Conservation (phyloP, 805 yeast species). For the Metschnikowia arizonensis region DNA sequence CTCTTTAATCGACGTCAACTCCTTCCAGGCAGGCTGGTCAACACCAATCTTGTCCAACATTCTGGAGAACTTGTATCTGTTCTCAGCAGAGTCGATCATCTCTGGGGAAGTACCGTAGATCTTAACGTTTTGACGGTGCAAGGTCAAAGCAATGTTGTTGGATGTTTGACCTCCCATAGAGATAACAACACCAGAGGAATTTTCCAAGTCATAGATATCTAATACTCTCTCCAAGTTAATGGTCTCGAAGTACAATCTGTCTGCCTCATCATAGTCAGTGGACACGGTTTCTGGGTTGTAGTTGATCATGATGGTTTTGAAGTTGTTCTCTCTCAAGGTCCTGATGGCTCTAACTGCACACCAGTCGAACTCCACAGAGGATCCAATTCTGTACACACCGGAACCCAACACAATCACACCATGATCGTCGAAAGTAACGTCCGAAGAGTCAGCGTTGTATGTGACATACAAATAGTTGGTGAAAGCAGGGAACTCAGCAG, state of each 20-base stretch:
- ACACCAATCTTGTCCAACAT: slow-evolving; percentile 95
- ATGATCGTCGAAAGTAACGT: slow-evolving; percentile 82
- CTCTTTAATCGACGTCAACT: slow-evolving; percentile 85
- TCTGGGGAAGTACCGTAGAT: slow-evolving; percentile 96
- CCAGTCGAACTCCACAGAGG: slow-evolving; percentile 99
- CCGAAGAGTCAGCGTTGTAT: slow-evolving; percentile 86
- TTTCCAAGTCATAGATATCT: slow-evolving; percentile 91
- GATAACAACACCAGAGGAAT: slow-evolving; percentile 85
- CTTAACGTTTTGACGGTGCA: slow-evolving; percentile 89
- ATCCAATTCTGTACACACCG: slow-evolving; percentile 98
- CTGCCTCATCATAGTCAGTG: slow-evolving; percentile 98
- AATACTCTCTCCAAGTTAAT: slow-evolving; percentile 90
- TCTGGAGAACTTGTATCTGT: slow-evolving; percentile 95
- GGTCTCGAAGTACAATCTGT: slow-evolving; percentile 92
- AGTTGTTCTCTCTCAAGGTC: slow-evolving; percentile 80
- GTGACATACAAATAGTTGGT: slow-evolving; percentile 95
- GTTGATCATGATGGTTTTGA: slow-evolving; percentile 93
- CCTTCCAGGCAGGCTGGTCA: slow-evolving; percentile 99
- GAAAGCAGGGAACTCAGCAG: slow-evolving; percentile 97
- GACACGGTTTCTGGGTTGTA: slow-evolving; percentile 98
- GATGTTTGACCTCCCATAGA: slow-evolving; percentile 99
- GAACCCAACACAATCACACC: slow-evolving; percentile 96
- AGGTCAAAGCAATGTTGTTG: slow-evolving; percentile 88
- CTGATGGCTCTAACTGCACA: slow-evolving; percentile 97
- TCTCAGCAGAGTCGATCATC: slow-evolving; percentile 97